A percentile compares a stretch with the other conserved stretches of the same genome.
phyloP scores from a whole-genome alignment of 2,329 filamentous ascomycete species.

The Coniella vitis region DNA sequence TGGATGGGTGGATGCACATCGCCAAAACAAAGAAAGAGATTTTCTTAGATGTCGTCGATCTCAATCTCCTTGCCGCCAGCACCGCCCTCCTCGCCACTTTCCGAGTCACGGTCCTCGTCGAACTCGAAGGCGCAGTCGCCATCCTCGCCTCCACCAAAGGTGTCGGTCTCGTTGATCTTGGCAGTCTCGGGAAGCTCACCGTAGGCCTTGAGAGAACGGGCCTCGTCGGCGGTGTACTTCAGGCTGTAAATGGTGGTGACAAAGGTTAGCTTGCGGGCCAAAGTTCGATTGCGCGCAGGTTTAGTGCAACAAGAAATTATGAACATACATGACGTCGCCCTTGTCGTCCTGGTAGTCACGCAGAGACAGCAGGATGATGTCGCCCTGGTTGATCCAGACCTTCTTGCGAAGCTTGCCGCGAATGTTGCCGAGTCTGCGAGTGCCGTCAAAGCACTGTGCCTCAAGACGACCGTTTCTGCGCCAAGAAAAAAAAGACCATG shows the following conservation, averaged over 20 bases:
- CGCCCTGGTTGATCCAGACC: slow-evolving; percentile 99
- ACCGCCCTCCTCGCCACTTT: slow-evolving; percentile 47
- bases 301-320: not conserved
- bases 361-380: slow-evolving; percentile 79
- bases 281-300: not conserved
- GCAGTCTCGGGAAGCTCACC: slow-evolving; percentile 94
- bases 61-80: slow-evolving; percentile 72
- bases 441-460: slow-evolving; percentile 90
- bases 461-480: slow-evolving; percentile 75
- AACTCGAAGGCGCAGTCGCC: slow-evolving; percentile 98
- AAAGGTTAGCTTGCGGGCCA: not conserved
- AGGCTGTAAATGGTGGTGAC: slow-evolving; percentile 36
- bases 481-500: not conserved
- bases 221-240: slow-evolving; percentile 95
- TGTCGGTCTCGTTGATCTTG: slow-evolving; percentile 99
- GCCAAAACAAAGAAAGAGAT: too few species aligned
- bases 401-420: slow-evolving; percentile 98
- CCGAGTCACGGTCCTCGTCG: slow-evolving; percentile 78
- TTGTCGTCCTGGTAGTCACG: slow-evolving; percentile 87
- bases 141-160: slow-evolving; percentile 83
- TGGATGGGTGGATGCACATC: not conserved
- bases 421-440: slow-evolving; percentile 61
- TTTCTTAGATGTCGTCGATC: slow-evolving; percentile 83
- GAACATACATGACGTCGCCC: slow-evolving; percentile 64
- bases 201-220: slow-evolving; percentile 90